These are phyloP conservation scores for Akebia trifoliata DNA, from an alignment of 164 flowering plant genomes.

Conservation along the genomic window DNA sequence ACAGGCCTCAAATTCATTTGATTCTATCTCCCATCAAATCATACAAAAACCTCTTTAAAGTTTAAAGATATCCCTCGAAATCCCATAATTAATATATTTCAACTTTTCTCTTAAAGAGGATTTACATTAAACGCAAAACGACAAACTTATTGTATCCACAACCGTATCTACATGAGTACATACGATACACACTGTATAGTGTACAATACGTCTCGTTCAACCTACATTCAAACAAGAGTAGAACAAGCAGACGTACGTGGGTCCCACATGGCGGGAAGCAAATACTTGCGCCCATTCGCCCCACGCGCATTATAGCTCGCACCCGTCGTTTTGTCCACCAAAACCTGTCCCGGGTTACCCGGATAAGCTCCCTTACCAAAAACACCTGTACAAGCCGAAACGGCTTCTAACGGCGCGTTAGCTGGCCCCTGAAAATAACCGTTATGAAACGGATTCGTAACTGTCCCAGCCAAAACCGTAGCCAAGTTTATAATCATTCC, in stretches of 20 bases:
- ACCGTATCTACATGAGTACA: no score
- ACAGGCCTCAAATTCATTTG: no score
- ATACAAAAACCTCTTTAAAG: no score
- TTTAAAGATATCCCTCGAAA: no score
- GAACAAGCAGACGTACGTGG: constrained; percentile 51
- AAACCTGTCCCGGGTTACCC: constrained; percentile 58
- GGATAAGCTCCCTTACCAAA: constrained; percentile 77
- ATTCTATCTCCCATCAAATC: no score
- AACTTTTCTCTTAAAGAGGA: no score
- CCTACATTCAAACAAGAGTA: no score
- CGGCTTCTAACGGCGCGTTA: constrained; percentile 68
- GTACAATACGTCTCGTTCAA: no score
- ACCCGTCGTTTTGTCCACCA: constrained; percentile 48
- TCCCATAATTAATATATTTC: no score
- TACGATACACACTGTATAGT: no score
- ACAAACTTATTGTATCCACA: no score
- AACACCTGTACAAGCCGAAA: constrained; percentile 67
- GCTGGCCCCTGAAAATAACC: constrained; percentile 75
- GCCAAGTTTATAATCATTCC: constrained; percentile 81
- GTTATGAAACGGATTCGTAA: constrained; percentile 66
- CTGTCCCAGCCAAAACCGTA: constrained; percentile 63
- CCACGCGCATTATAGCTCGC: constrained; percentile 81
- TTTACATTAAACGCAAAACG: no score
- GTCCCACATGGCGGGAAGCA: constrained; percentile 89
- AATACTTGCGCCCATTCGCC: constrained; percentile 51